phyloP scores from a whole-genome alignment of 768 basidiomycete species.

The Hypholoma fasciculare region DNA sequence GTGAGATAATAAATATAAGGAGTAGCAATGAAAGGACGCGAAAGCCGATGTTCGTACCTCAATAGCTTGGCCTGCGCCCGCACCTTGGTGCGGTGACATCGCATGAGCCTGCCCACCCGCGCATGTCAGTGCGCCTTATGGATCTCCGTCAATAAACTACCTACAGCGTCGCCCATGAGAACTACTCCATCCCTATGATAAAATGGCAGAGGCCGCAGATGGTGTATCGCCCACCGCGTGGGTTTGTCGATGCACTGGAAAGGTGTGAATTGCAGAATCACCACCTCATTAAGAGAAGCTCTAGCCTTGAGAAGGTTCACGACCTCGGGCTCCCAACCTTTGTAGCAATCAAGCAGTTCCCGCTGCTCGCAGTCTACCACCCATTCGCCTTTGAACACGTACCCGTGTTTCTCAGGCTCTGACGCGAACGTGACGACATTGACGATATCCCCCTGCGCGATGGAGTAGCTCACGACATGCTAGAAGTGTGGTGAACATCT shows the following conservation, averaged over 20 bases:
- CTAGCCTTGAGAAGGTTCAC: constrained; percentile 25
- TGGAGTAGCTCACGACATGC: constrained; percentile 51
- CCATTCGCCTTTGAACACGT: constrained; percentile 28
- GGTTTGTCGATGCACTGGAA: constrained; percentile 35
- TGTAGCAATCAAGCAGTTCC: constrained; percentile 33
- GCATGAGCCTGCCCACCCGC: constrained; percentile 39
- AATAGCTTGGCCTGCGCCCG: constrained; percentile 52
- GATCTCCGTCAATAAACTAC: constrained; percentile 1
- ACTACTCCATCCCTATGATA: constrained; percentile 39
- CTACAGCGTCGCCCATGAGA: constrained; percentile 47
- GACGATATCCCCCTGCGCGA: constrained; percentile 41
- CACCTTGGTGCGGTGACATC: constrained; percentile 48
- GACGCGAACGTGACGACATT: constrained; percentile 47
- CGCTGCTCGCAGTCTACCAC: constrained; percentile 28
- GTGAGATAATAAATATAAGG: neutral
- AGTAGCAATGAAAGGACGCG: neutral
- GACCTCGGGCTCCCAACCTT: constrained; percentile 34
- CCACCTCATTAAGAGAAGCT: neutral
- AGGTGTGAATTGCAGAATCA: neutral
- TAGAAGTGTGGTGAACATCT: constrained; percentile 10
- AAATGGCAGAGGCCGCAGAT: constrained; percentile 35
- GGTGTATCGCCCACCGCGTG: constrained; percentile 44
- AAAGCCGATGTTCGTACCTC: constrained; percentile 30
- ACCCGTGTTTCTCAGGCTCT: constrained; percentile 31
- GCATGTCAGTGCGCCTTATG: constrained; percentile 3